Evolutionary conservation across 2,329 filamentous ascomycete genomes (phyloP).

Genomic region (Botrytis hyacinthi): DNA sequence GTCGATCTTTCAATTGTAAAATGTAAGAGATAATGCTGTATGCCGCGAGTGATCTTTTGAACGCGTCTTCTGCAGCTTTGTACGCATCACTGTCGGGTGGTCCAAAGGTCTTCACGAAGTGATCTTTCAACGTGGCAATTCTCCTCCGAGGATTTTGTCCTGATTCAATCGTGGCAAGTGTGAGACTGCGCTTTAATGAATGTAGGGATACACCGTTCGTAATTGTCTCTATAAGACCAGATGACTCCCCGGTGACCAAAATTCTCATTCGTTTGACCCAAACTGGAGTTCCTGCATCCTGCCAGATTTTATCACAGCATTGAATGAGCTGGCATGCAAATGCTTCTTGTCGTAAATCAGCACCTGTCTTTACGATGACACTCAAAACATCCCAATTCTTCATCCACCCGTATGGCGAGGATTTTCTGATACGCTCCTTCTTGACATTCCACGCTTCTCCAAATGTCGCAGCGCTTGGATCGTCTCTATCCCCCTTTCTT

Average conservation of each 20-base stretch:
- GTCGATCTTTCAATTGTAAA: constrained; percentile 79
- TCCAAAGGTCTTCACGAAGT: constrained; percentile 79
- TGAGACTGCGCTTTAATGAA: constrained; percentile 78
- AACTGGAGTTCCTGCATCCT: constrained; percentile 70
- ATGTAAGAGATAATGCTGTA: constrained; percentile 85
- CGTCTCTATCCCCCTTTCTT: constrained; percentile 77
- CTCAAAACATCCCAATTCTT: constrained; percentile 86
- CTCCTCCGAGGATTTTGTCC: constrained; percentile 71
- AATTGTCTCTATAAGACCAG: constrained; percentile 82
- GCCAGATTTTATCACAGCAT: constrained; percentile 79
- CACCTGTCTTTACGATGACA: constrained; percentile 84
- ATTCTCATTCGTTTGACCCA: constrained; percentile 90
- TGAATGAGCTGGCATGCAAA: constrained; percentile 83
- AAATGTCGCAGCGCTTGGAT: constrained; percentile 82
- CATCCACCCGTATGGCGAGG: constrained; percentile 84
- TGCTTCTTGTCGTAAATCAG: constrained; percentile 78
- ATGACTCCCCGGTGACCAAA: constrained; percentile 79
- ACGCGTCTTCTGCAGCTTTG: constrained; percentile 70
- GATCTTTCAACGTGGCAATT: constrained; percentile 77
- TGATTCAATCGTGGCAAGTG: constrained; percentile 69
- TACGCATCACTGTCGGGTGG: constrained; percentile 67
- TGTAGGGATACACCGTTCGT: constrained; percentile 86
- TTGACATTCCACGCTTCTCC: constrained; percentile 84
- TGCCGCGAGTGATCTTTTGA: constrained; percentile 76
- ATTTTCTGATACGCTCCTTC: constrained; percentile 78